A percentile compares a stretch with the other conserved stretches of the same genome.
Conservation (phyloP, 1,139 yeast species). For the Pichia sp. region DNA sequence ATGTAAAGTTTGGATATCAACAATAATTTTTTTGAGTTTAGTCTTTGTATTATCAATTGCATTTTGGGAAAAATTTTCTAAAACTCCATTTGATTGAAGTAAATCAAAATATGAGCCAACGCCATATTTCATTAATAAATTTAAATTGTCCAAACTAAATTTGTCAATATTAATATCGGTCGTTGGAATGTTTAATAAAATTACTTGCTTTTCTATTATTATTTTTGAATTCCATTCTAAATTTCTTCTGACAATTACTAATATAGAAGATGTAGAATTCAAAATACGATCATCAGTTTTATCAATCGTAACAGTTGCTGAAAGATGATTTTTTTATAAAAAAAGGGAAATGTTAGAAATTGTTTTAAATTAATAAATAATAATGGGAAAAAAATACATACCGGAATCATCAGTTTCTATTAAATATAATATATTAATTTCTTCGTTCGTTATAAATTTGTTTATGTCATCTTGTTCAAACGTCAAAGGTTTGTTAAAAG, state of each 20-base stretch:
- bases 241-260: slow-evolving; percentile 9
- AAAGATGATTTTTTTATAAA: too few species aligned
- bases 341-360: neutral
- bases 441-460: slow-evolving; percentile 1
- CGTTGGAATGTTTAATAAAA: slow-evolving; percentile 8
- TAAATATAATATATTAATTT: slow-evolving; percentile 1
- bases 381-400: neutral
- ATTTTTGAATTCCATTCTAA: neutral
- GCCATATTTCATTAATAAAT: slow-evolving; percentile 50
- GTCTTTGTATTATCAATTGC: slow-evolving; percentile 45
- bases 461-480: slow-evolving; percentile 1
- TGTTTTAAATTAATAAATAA: neutral
- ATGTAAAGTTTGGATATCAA: slow-evolving; percentile 63
- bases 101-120: slow-evolving; percentile 48
- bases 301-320: neutral
- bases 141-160: slow-evolving; percentile 40
- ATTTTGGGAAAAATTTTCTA: slow-evolving; percentile 21
- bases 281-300: neutral
- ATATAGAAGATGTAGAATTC: slow-evolving; percentile 1
- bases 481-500: neutral
- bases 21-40: slow-evolving; percentile 63
- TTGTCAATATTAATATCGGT: neutral
- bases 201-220: slow-evolving; percentile 2
- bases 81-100: slow-evolving; percentile 11
- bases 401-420: neutral